These are phyloP conservation scores for Posidonia oceanica DNA, from an alignment of 116 monocot species.

Conservation along the genomic window DNA sequence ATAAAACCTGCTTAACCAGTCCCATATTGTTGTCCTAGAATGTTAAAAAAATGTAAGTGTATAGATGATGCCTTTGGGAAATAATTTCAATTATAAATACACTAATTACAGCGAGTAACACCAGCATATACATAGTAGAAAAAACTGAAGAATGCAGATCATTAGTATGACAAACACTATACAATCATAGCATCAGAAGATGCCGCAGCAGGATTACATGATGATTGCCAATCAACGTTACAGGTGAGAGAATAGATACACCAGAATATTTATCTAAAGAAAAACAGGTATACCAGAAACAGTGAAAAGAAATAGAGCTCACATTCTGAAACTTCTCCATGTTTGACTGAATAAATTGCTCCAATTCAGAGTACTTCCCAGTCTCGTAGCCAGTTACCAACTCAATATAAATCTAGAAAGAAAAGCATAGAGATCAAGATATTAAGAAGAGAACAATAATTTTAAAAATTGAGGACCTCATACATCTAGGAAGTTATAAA, in stretches of 20 bases:
- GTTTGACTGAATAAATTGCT: constrained; percentile 55
- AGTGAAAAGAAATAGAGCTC: constrained; percentile 2
- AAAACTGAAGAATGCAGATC: neutral
- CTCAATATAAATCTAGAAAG: constrained; percentile 55
- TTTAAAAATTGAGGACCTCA: neutral
- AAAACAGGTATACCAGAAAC: too few species aligned
- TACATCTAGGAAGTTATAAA: too few species aligned
- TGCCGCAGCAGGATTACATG: neutral
- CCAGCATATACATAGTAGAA: too few species aligned
- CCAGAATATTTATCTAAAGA: neutral
- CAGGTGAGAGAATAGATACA: neutral
- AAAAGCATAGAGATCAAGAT: neutral
- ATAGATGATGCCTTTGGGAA: neutral
- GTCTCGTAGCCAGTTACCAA: constrained; percentile 44
- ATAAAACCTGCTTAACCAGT: constrained; percentile 76
- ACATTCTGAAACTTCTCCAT: constrained; percentile 59
- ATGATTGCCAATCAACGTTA: neutral
- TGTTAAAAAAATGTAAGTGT: neutral
- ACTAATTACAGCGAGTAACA: too few species aligned
- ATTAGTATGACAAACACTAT: neutral
- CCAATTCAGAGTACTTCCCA: constrained; percentile 57
- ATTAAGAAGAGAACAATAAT: neutral
- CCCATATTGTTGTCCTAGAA: constrained; percentile 90
- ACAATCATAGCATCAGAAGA: neutral
- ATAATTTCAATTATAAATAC: too few species aligned